Base-by-base conservation (phyloP, 805 yeast genomes). In the Starmera caribaea region DNA sequence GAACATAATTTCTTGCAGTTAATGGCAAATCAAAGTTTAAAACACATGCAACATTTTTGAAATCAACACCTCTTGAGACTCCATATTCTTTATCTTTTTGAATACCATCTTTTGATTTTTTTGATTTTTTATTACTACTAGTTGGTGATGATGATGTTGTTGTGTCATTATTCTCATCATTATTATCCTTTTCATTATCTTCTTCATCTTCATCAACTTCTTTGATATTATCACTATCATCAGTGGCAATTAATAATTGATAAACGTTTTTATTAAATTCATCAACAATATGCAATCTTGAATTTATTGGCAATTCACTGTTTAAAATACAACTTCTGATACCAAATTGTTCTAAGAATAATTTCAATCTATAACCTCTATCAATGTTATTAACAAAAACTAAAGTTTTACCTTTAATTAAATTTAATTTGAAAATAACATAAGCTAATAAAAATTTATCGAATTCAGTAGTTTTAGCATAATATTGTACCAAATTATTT, bases 11-110 rank as follows among this genome's bases (percentile, higher is more conserved):
- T 56, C 81, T 83, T 5, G 97, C 80, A 9, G 94, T 79, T 4
- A 85, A 74, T 32, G 98, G 98, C 50, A 92, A 67, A 58, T 92
- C 98, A 59, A 92, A 92, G 62, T 92, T 92, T 47, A 92, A 67
- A 8, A 92, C 98, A 65, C 97, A 92, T 8, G 97, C 92, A 43
- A 92, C 97, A 53, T 92, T 90, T 52, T 75, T 80, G 69, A 92
- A 92, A 63, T 92, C 98, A 24, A 92, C 94, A 55, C 98, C 98
- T 61, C 98, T 76, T 21, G 96, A 83, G 33, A 89, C 97, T 46
- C 97, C 95, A 56, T 82, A 92, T 51, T 92, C 97, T 45, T 68
- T 71, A 53, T 81, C 88, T 42, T 72, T 68, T 41, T 64, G 66
- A 5, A 54, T 46, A 37, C 47, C 47, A 9, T 40, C 24, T 21